Evolutionary conservation across 108 stramenopile species (phyloP).

Genomic region (Nitzschia palea): DNA sequence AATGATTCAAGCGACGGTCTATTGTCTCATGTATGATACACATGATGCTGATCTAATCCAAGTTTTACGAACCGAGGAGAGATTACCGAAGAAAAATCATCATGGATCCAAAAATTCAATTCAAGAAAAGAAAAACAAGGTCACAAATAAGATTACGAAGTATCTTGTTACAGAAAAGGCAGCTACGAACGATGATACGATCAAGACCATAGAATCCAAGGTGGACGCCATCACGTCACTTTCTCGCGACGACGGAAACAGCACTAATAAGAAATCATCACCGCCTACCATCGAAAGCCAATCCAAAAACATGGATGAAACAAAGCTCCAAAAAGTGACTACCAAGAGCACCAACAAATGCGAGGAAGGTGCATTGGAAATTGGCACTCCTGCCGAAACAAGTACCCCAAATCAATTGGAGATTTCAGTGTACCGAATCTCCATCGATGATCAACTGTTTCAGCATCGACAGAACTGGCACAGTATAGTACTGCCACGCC

Average conservation of each 20-base stretch:
- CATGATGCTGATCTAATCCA: conserved; percentile 76
- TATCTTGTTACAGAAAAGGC: not conserved
- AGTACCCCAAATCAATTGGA: no score
- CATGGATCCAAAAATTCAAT: not conserved
- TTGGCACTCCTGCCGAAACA: no score
- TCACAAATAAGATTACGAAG: not conserved
- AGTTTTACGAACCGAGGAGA: conserved; percentile 46
- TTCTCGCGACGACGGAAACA: no score
- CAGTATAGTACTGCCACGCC: conserved; percentile 57
- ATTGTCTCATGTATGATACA: conserved; percentile 74
- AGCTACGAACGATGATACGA: not conserved
- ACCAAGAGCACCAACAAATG: no score
- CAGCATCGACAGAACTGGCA: conserved; percentile 63
- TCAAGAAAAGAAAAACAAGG: not conserved
- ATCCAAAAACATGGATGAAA: no score
- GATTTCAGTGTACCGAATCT: conserved; percentile 58
- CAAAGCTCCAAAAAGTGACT: no score
- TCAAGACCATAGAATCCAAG: not conserved
- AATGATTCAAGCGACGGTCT: conserved; percentile 72
- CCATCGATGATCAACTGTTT: conserved; percentile 62
- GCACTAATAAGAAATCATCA: no score
- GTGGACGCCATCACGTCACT: no score
- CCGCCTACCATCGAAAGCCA: no score
- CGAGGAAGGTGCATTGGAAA: no score
- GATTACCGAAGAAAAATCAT: not conserved